Evolutionary conservation across 2,329 filamentous ascomycete genomes (phyloP).

Genomic region (Botryotinia globosa): DNA sequence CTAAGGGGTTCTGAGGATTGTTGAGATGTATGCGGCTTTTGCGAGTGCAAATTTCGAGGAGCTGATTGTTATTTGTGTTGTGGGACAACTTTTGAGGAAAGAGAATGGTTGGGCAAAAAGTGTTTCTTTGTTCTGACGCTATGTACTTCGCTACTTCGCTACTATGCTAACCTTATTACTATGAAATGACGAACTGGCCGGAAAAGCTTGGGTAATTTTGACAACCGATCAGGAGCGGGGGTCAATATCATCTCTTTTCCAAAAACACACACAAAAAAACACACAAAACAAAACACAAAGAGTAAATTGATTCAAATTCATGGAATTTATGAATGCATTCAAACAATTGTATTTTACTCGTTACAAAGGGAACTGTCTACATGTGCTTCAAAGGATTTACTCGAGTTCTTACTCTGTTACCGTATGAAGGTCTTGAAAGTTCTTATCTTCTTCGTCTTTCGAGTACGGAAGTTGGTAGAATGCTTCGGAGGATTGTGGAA

Average conservation of each 20-base stretch:
- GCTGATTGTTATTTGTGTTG: constrained; percentile 17
- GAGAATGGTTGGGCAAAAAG: constrained; percentile 15
- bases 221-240: constrained; percentile 14
- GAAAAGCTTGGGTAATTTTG: constrained; percentile 9
- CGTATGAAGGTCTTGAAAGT: background rate
- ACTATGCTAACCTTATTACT: background rate
- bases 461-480: constrained; percentile 9
- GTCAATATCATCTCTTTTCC: background rate
- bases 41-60: constrained; percentile 12
- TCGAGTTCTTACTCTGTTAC: background rate
- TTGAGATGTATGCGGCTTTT: constrained; percentile 5
- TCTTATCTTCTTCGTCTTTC: constrained; percentile 3
- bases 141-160: no score
- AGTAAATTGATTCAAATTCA: background rate
- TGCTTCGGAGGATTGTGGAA: constrained; percentile 1
- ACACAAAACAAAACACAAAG: background rate
- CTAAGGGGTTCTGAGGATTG: background rate
- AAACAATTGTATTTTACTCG: background rate
- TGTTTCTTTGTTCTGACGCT: constrained; percentile 19
- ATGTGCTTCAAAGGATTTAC: background rate
- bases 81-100: constrained; percentile 6
- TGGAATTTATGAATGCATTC: constrained; percentile 3
- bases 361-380: background rate
- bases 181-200: constrained; percentile 16
- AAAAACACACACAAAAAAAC: no score